Conservation (phyloP, 331 rosid species). For the Pyrus hybrid region DNA sequence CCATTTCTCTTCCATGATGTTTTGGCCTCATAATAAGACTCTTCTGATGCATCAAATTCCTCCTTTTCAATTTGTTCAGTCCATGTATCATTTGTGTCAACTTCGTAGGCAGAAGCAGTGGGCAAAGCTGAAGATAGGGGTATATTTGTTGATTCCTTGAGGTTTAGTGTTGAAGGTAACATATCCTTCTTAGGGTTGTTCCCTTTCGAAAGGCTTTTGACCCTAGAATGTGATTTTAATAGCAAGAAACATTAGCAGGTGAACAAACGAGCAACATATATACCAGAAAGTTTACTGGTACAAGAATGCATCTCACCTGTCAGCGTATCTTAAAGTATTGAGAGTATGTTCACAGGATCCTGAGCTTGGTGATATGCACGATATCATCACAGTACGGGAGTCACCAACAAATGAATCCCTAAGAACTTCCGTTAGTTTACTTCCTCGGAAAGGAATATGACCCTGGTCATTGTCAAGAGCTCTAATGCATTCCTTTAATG, state of each 20-base stretch:
- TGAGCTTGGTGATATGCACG: constrained; percentile 97
- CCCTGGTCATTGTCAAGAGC: constrained; percentile 99
- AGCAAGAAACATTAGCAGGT: background rate
- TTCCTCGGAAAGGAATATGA: constrained; percentile 97
- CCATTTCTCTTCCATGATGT: constrained; percentile 71
- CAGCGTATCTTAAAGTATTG: constrained; percentile 93
- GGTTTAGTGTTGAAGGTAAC: constrained; percentile 57
- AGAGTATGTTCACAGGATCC: constrained; percentile 98
- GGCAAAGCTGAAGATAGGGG: constrained; percentile 60
- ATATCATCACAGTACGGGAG: constrained; percentile 96
- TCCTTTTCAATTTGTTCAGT: constrained; percentile 56
- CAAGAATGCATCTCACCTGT: constrained; percentile 48
- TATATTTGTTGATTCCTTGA: constrained; percentile 67
- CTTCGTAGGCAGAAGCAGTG: constrained; percentile 52
- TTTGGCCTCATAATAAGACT: constrained; percentile 56
- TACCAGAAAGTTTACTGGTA: constrained; percentile 8
- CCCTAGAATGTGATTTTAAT: constrained; percentile 43
- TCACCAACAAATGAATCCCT: constrained; percentile 95
- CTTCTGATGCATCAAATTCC: constrained; percentile 71
- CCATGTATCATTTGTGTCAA: constrained; percentile 43
- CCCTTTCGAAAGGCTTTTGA: constrained; percentile 91
- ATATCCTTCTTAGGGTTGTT: constrained; percentile 74
- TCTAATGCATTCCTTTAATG: constrained; percentile 92
- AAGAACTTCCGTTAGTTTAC: constrained; percentile 93
- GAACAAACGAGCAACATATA: constrained; percentile 1